These are phyloP conservation scores for Dictyostelium purpureum DNA, from an alignment of 78 protist genomes.

Conservation along the genomic window DNA sequence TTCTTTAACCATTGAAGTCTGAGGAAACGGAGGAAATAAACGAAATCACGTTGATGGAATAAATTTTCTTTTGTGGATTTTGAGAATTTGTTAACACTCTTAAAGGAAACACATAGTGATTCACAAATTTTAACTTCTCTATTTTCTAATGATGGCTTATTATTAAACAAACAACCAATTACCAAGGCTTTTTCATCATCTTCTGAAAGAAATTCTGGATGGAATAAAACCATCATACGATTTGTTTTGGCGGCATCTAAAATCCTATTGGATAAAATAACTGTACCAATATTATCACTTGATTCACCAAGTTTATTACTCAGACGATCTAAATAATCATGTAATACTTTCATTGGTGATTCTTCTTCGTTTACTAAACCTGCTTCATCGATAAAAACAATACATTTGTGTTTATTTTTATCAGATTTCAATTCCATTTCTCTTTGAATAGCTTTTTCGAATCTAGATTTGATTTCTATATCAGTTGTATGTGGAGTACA, in stretches of 20 bases:
- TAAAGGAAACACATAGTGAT: neutral
- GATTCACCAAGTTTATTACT: neutral
- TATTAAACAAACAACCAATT: neutral
- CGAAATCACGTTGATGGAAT: constrained; percentile 49
- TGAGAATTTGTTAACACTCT: neutral
- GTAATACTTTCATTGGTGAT: constrained; percentile 65
- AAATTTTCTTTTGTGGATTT: neutral
- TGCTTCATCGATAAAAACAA: constrained; percentile 56
- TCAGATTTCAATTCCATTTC: neutral
- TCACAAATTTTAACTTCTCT: neutral
- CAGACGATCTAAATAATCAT: constrained; percentile 31
- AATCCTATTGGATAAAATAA: constrained; percentile 30
- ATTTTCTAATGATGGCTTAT: neutral
- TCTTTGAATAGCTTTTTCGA: neutral
- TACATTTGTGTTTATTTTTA: neutral
- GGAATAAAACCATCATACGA: neutral
- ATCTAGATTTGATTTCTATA: constrained; percentile 5
- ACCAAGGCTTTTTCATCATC: constrained; percentile 58
- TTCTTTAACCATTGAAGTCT: neutral
- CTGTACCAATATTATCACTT: neutral
- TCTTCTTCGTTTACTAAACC: constrained; percentile 43
- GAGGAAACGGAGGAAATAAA: constrained; percentile 25
- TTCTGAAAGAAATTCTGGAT: neutral
- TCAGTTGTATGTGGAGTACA: constrained; percentile 48
- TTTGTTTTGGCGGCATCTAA: constrained; percentile 62